Conservation (phyloP, 2,329 filamentous ascomycete species). For the Torrubiella hemipterigena region DNA sequence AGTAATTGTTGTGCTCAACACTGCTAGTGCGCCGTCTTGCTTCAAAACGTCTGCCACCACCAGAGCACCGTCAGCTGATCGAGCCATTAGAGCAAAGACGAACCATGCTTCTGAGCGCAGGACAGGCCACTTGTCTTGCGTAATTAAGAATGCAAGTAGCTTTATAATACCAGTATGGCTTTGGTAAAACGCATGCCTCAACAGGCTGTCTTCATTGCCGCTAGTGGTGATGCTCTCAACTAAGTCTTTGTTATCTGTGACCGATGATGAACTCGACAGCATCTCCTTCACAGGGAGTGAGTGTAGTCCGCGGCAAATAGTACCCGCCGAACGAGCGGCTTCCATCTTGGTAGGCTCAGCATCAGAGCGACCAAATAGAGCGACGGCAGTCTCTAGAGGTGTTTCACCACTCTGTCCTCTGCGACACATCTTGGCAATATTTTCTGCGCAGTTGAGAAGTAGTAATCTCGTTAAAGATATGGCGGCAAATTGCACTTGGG, state of each 20-base stretch:
- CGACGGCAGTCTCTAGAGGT: conserved; percentile 22
- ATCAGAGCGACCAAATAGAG: conserved; percentile 24
- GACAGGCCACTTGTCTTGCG: conserved; percentile 45
- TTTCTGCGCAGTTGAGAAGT: conserved; percentile 37
- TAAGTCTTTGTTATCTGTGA: too few species aligned
- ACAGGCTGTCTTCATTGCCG: conserved; percentile 7
- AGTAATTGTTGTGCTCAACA: conserved; percentile 35
- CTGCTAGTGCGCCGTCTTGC: conserved; percentile 27
- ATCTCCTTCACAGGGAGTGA: conserved; percentile 19
- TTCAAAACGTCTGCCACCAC: conserved; percentile 31
- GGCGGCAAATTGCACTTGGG: conserved; percentile 48
- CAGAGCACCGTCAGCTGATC: conserved; percentile 34
- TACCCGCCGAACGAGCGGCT: conserved; percentile 39
- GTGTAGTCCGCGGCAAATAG: conserved; percentile 44
- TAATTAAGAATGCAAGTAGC: conserved; percentile 38
- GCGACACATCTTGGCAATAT: conserved; percentile 35
- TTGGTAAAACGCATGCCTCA: conserved; percentile 29
- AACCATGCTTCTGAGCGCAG: conserved; percentile 52
- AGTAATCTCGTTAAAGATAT: conserved; percentile 46
- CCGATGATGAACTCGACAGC: too few species aligned
- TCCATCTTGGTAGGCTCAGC: conserved; percentile 45
- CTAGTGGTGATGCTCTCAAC: too few species aligned
- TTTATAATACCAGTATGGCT: conserved; percentile 29
- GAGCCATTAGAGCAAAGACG: conserved; percentile 47
- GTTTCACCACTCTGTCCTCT: conserved; percentile 1